A percentile compares a stretch with the other conserved stretches of the same genome.
Evolutionary conservation across 2,329 filamentous ascomycete species (phyloP).

Genomic region (Proliferodiscus dingleyae): DNA sequence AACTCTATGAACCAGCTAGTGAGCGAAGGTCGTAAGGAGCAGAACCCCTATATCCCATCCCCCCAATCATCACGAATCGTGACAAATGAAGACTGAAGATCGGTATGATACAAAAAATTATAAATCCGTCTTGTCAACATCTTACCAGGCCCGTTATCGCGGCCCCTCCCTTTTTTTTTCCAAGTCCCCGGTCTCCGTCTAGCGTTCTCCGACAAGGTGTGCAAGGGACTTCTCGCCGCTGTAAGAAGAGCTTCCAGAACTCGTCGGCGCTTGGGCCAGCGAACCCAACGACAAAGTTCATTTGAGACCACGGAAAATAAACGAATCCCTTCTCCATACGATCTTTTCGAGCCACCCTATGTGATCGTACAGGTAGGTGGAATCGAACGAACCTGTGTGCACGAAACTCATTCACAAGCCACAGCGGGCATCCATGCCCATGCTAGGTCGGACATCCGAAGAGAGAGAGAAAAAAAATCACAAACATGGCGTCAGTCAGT

Average conservation of each 20-base stretch:
- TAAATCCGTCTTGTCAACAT: conserved; percentile 12
- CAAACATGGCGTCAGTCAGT: too few relatives aligned
- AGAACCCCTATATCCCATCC: too few relatives aligned
- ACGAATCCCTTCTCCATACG: too few relatives aligned
- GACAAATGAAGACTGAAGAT: background rate
- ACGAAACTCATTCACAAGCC: too few relatives aligned
- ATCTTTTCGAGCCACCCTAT: too few relatives aligned
- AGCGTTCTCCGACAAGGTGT: conserved; percentile 13
- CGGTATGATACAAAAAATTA: background rate
- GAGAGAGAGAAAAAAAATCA: too few relatives aligned
- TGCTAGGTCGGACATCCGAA: too few relatives aligned
- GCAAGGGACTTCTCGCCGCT: conserved; percentile 10
- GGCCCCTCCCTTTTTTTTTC: background rate
- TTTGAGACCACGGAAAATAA: too few relatives aligned
- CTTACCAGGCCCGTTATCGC: conserved; percentile 7
- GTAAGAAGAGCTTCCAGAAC: conserved; percentile 1
- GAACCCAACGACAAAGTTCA: too few relatives aligned
- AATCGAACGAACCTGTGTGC: too few relatives aligned
- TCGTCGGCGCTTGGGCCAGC: conserved; percentile 6
- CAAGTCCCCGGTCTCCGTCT: background rate
- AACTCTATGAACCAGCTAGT: conserved; percentile 1
- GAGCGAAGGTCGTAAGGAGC: conserved; percentile 7
- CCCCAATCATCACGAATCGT: background rate
- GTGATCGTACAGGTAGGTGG: too few relatives aligned
- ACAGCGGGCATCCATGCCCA: too few relatives aligned